phyloP scores from a whole-genome alignment of 163 green algal genomes.

The Chlorella variabilis region DNA sequence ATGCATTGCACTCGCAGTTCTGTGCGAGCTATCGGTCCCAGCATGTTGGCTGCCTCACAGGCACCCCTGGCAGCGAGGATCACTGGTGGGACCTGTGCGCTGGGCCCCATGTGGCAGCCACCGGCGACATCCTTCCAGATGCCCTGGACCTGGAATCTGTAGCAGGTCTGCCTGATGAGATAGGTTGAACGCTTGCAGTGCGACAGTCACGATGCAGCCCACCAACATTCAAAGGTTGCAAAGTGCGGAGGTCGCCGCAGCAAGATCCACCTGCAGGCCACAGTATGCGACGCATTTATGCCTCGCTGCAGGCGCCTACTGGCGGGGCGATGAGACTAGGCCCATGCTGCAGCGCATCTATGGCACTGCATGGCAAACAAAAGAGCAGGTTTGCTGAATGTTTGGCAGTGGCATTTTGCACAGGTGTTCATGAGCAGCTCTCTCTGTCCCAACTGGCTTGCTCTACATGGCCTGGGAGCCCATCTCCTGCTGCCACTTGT shows the following conservation, averaged over 20 bases:
- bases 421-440: too few relatives aligned
- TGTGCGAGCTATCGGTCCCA: too few relatives aligned
- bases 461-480: too few relatives aligned
- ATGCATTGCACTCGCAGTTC: too few relatives aligned
- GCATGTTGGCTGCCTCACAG: not conserved
- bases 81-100: slow-evolving; percentile 95
- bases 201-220: too few relatives aligned
- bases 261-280: too few relatives aligned
- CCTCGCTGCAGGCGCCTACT: slow-evolving; percentile 90
- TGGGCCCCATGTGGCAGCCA: slow-evolving; percentile 92
- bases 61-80: slow-evolving; percentile 42
- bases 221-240: too few relatives aligned
- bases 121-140: slow-evolving; percentile 82
- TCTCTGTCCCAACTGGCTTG: too few relatives aligned
- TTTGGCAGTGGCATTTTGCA: too few relatives aligned
- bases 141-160: slow-evolving; percentile 92
- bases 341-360: slow-evolving; percentile 96
- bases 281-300: not conserved
- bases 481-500: not conserved
- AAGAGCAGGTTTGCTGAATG: slow-evolving; percentile 46
- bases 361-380: slow-evolving; percentile 91
- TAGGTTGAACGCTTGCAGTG: too few relatives aligned
- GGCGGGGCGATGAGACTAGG: slow-evolving; percentile 92
- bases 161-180: slow-evolving; percentile 38
- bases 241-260: too few relatives aligned